Base-by-base conservation (phyloP, 73 alveolate species). In the Paramecium sonneborni region DNA sequence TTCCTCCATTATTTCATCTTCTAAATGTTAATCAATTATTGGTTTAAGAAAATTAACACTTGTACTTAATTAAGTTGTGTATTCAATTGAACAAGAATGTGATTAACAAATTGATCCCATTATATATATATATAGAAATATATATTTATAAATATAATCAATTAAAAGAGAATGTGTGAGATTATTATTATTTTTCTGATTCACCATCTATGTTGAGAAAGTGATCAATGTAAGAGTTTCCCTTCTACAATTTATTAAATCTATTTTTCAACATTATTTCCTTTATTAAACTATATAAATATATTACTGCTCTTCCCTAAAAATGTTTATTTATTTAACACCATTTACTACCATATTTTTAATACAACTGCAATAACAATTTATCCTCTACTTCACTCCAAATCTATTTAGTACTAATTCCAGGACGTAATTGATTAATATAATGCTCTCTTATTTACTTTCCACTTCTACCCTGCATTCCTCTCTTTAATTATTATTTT, bases 231-330 rank as follows among this genome's bases (percentile, higher is more conserved):
- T 52, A 52, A 8, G 32, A 15, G 68, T 52, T 52, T 3, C 84
- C 44, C 44, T 62, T 62, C 9, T 26, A 62, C 23, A 62, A 32
- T 62, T 62, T 62, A 34, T 74, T 37, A 32, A 34, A 74, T 74
- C 87, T 28, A 74, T 74, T 74, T 23, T 74, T 74, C 24, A 74
- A 37, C 87, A 74, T 74, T 14, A 34, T 74, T 74, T 74, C 87
- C 87, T 67, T 30, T n/a, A 30, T 23, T 28, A 6, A n/a, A 23
- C 12, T 37, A 34, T 30, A 18, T 35, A 28, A 5, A 37, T 21
- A 34, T 11, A 11, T 1, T 74, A 74, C 87, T 35, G 87, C 12
- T 74, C 87, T 74, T 3, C 58, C 58, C 12, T 34, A 15, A 74
- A 74, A 74, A 37, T 34, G 37, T 20, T 74, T 74, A 10, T 39